Conservation (phyloP, 257 asterid species). For the Penstemon davidsonii region DNA sequence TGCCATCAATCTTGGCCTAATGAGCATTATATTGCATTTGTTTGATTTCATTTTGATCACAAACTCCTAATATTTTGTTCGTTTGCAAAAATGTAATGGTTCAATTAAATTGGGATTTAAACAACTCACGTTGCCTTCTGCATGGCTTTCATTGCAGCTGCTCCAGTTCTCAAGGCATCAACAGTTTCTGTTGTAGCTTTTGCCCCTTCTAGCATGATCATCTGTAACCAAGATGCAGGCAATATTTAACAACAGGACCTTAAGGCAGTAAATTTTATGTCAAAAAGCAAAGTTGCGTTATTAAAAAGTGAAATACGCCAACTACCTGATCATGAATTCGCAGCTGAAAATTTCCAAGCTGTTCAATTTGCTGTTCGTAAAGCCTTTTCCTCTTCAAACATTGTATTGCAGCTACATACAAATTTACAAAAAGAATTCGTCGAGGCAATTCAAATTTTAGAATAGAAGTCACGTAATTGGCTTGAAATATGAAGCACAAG, state of each 20-base stretch:
- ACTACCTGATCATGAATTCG: constrained; percentile 84
- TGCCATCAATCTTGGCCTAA: too few species aligned
- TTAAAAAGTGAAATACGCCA: constrained; percentile 4
- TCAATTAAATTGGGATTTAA: constrained; percentile 14
- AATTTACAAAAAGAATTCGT: constrained; percentile 14
- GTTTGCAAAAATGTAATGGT: neutral
- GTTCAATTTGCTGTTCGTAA: constrained; percentile 78
- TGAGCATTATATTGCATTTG: too few species aligned
- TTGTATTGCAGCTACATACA: constrained; percentile 73
- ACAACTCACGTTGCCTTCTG: constrained; percentile 79
- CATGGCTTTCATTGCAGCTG: constrained; percentile 89
- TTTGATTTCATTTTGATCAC: too few species aligned
- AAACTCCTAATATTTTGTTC: too few species aligned
- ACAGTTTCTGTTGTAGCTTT: constrained; percentile 91
- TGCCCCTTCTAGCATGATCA: constrained; percentile 87
- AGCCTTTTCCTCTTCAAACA: constrained; percentile 84
- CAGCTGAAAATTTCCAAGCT: constrained; percentile 81
- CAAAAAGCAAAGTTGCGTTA: neutral
- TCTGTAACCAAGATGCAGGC: constrained; percentile 40
- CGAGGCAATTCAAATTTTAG: constrained; percentile 5
- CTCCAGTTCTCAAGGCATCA: constrained; percentile 88
- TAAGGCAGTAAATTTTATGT: neutral
- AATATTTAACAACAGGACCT: neutral
- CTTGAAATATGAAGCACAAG: constrained; percentile 8
- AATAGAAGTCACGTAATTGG: neutral